Evolutionary conservation across 352 stramenopile genomes (phyloP).

Genomic region (Globisporangium okanoganense): DNA sequence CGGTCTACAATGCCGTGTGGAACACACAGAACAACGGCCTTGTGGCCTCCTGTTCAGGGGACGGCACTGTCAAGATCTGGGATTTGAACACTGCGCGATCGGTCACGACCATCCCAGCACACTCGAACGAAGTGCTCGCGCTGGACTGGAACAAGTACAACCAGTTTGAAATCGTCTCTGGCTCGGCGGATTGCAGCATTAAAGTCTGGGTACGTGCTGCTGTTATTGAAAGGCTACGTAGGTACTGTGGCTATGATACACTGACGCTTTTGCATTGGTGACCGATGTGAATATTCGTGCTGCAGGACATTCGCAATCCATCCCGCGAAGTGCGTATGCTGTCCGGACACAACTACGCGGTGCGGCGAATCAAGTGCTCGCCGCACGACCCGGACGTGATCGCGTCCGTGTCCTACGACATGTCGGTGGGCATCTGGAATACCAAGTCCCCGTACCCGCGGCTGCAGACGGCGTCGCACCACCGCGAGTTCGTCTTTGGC

Average conservation of each 20-base stretch:
- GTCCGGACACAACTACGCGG: constrained; percentile 75
- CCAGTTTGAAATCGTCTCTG: constrained; percentile 81
- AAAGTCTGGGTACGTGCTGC: constrained; percentile 68
- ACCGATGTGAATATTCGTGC: neutral
- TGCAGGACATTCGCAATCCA: constrained; percentile 76
- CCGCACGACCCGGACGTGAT: constrained; percentile 80
- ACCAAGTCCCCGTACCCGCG: constrained; percentile 71
- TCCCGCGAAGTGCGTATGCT: constrained; percentile 63
- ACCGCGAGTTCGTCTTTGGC: constrained; percentile 88
- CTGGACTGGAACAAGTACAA: constrained; percentile 95
- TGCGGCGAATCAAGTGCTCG: constrained; percentile 83
- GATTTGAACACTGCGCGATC: constrained; percentile 58
- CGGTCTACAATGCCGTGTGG: constrained; percentile 86
- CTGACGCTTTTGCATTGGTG: too few relatives aligned
- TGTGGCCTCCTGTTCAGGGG: constrained; percentile 75
- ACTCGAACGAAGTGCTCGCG: constrained; percentile 80
- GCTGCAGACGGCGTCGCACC: constrained; percentile 70
- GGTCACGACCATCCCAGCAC: constrained; percentile 59
- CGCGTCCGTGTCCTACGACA: constrained; percentile 88
- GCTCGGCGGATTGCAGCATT: constrained; percentile 78
- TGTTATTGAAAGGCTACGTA: too few relatives aligned
- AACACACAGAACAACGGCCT: constrained; percentile 69
- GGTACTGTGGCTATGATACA: too few relatives aligned
- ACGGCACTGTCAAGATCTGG: constrained; percentile 78
- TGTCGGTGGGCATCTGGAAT: constrained; percentile 89